These are phyloP conservation scores for Saccharomyces hybrid DNA, from an alignment of 1,139 yeast genomes.

Conservation along the genomic window DNA sequence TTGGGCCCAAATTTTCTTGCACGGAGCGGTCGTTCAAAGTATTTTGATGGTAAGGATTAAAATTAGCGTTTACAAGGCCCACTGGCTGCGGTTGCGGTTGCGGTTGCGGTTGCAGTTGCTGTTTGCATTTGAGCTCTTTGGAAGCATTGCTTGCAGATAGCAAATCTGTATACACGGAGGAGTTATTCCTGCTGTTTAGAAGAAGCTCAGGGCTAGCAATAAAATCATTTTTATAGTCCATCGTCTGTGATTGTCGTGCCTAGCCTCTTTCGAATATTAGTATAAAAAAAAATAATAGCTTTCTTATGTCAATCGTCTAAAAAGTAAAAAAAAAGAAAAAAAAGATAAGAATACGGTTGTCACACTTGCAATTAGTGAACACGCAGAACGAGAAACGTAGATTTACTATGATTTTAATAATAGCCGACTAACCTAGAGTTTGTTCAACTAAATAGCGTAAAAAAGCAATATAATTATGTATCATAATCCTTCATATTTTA, in stretches of 20 bases:
- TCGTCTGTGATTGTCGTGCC: neutral
- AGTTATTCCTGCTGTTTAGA: neutral
- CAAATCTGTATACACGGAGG: neutral
- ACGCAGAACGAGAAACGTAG: neutral
- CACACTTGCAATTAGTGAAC: neutral
- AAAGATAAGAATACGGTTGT: neutral
- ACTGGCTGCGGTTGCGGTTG: neutral
- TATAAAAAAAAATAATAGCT: neutral
- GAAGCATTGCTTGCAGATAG: neutral
- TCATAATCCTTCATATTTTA: neutral
- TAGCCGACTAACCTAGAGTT: neutral
- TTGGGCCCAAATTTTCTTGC: conserved; percentile 34
- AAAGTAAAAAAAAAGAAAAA: neutral
- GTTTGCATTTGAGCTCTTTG: neutral
- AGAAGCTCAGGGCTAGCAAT: neutral
- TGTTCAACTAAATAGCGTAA: neutral
- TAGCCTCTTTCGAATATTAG: neutral
- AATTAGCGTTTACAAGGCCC: neutral
- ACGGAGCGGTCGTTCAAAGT: conserved; percentile 36
- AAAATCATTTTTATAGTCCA: neutral
- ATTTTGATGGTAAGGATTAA: conserved; percentile 12
- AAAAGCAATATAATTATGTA: neutral
- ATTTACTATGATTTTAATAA: neutral
- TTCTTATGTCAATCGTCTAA: neutral
- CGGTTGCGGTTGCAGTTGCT: neutral